Evolutionary conservation across 2,329 filamentous ascomycete species (phyloP).

Genomic region (Periconia digitata): DNA sequence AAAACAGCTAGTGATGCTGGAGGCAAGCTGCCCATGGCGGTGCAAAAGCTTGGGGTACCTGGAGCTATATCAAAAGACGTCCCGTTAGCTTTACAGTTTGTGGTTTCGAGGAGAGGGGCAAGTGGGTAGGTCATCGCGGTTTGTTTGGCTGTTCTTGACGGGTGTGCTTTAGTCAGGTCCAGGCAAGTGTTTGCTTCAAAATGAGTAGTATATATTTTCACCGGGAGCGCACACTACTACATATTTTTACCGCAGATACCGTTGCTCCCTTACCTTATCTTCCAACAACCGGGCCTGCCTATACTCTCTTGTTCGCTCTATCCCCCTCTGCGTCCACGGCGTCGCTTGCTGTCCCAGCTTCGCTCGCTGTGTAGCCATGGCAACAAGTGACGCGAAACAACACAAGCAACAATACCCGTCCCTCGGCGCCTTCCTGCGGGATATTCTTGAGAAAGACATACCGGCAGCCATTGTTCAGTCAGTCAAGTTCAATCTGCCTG

Average conservation of each 20-base stretch:
- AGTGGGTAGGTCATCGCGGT: neutral
- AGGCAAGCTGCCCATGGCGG: conserved; percentile 65
- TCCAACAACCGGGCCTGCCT: too few relatives aligned
- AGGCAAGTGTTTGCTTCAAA: too few relatives aligned
- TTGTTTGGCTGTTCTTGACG: too few relatives aligned
- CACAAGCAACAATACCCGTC: neutral
- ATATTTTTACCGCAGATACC: too few relatives aligned
- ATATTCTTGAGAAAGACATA: neutral
- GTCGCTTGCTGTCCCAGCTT: too few relatives aligned
- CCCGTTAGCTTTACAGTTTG: conserved; percentile 16
- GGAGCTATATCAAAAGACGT: conserved; percentile 21
- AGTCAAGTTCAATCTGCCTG: neutral
- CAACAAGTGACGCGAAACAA: neutral
- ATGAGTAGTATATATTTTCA: too few relatives aligned
- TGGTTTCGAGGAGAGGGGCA: conserved; percentile 14
- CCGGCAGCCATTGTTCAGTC: neutral
- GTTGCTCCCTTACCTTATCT: too few relatives aligned
- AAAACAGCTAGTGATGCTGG: conserved; percentile 72
- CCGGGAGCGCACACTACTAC: too few relatives aligned
- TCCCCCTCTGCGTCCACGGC: too few relatives aligned
- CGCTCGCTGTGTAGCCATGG: neutral
- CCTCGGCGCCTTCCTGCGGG: neutral
- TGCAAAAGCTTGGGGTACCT: conserved; percentile 66
- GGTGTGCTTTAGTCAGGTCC: neutral
- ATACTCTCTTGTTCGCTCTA: too few relatives aligned